phyloP scores from a whole-genome alignment of 2,329 filamentous ascomycete species.

The Camptophora hylomeconis region DNA sequence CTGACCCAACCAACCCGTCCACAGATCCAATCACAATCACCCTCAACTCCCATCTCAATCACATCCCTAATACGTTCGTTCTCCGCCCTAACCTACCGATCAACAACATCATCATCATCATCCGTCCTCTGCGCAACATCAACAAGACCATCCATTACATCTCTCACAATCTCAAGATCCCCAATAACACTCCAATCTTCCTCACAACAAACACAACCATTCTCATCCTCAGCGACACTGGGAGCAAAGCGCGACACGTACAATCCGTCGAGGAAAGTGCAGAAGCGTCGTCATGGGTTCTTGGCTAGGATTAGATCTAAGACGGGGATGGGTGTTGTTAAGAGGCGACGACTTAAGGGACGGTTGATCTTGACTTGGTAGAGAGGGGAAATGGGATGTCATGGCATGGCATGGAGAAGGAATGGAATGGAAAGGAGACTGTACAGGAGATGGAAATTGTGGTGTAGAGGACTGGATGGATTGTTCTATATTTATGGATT shows the following conservation, averaged over 20 bases:
- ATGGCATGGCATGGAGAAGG: no score
- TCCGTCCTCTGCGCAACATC: slow-evolving; percentile 8
- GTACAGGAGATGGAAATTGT: no score
- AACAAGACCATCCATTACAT: no score
- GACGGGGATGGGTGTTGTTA: slow-evolving; percentile 41
- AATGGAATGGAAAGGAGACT: no score
- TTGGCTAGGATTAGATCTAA: slow-evolving; percentile 38
- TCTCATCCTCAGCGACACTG: slow-evolving; percentile 32
- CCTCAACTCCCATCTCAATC: slow-evolving; percentile 2
- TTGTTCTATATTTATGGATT: no score
- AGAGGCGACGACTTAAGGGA: slow-evolving; percentile 41
- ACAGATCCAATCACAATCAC: no score
- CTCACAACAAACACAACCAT: slow-evolving; percentile 14
- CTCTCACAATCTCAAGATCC: slow-evolving; percentile 1
- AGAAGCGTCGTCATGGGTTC: slow-evolving; percentile 51
- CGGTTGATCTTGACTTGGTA: slow-evolving; percentile 41
- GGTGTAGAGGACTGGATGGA: no score
- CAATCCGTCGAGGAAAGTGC: slow-evolving; percentile 44
- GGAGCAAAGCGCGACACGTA: slow-evolving; percentile 40
- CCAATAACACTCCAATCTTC: slow-evolving; percentile 5
- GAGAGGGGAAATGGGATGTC: no score
- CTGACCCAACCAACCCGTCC: no score
- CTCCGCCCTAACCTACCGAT: neutral
- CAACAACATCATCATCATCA: slow-evolving; percentile 5
- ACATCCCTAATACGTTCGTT: no score